A percentile compares a stretch with the other conserved stretches of the same genome.
Evolutionary conservation across 2,329 filamentous ascomycete species (phyloP).

Genomic region (Zopfia rhizophila): DNA sequence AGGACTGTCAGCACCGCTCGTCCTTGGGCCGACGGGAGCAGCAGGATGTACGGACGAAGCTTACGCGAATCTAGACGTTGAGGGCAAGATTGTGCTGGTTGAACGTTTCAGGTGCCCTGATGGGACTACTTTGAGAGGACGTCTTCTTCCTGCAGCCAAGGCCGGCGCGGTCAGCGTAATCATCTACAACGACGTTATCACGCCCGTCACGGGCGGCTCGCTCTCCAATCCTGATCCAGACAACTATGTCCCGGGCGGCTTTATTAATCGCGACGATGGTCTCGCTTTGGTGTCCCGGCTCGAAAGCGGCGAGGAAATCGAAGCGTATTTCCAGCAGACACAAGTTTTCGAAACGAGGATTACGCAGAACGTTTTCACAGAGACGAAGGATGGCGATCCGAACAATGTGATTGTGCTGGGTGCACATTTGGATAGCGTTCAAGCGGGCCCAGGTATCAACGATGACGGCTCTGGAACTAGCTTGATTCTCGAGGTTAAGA

Average conservation of each 20-base stretch:
- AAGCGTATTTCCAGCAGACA: conserved; percentile 57
- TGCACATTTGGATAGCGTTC: conserved; percentile 52
- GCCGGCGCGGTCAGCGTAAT: conserved; percentile 56
- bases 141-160: conserved; percentile 52
- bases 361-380: conserved; percentile 57
- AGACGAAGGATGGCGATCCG: conserved; percentile 50
- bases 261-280: conserved; percentile 58
- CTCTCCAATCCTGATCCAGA: conserved; percentile 51
- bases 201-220: conserved; percentile 53
- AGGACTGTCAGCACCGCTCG: conserved; percentile 55
- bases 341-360: conserved; percentile 61
- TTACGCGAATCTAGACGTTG: conserved; percentile 52
- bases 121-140: conserved; percentile 53
- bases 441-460: conserved; percentile 53
- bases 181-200: conserved; percentile 53
- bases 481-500: conserved; percentile 51
- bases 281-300: conserved; percentile 53
- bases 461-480: conserved; percentile 54
- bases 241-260: conserved; percentile 51
- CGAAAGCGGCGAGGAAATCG: conserved; percentile 51
- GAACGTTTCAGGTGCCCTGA: conserved; percentile 55
- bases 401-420: conserved; percentile 52
- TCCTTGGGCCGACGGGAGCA: conserved; percentile 52
- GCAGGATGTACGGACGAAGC: conserved; percentile 53
- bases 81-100: conserved; percentile 55